These are phyloP conservation scores for Lepidopterella palustris DNA, from an alignment of 495 filamentous ascomycete genomes.

Conservation along the genomic window DNA sequence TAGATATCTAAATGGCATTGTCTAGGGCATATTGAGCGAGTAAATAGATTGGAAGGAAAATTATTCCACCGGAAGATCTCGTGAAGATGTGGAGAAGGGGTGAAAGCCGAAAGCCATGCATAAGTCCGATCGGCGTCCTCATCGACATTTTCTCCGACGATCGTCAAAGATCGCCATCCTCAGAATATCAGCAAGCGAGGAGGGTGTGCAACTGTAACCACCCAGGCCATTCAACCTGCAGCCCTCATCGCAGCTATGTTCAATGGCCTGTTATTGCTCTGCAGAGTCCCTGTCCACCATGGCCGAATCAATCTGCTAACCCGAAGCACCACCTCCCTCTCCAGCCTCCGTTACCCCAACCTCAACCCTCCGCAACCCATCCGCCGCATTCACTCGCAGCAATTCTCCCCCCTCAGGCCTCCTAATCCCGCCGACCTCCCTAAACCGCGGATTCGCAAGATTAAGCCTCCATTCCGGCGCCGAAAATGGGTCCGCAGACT, in stretches of 20 bases:
- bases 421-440: conserved; percentile 76
- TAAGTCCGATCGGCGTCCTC: not conserved
- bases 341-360: not conserved
- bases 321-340: not conserved
- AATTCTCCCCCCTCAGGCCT: conserved; percentile 51
- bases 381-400: conserved; percentile 20
- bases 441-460: conserved; percentile 37
- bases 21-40: not conserved
- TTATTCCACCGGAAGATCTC: not conserved
- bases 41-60: not conserved
- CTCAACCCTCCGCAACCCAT: conserved; percentile 4
- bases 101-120: not conserved
- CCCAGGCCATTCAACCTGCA: not conserved
- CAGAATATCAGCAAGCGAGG: not conserved
- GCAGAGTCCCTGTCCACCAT: conserved; percentile 12
- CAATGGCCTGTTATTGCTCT: conserved; percentile 18
- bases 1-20: not conserved
- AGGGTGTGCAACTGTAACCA: not conserved
- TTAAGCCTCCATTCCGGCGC: conserved; percentile 55
- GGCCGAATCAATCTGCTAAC: conserved; percentile 1
- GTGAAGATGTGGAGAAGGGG: not conserved
- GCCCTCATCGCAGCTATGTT: conserved; percentile 18
- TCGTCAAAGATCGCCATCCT: not conserved
- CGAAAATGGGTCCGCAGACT: conserved; percentile 72
- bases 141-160: not conserved